phyloP scores from a whole-genome alignment of 2,329 filamentous ascomycete species.

The Aspergillus japonicus region DNA sequence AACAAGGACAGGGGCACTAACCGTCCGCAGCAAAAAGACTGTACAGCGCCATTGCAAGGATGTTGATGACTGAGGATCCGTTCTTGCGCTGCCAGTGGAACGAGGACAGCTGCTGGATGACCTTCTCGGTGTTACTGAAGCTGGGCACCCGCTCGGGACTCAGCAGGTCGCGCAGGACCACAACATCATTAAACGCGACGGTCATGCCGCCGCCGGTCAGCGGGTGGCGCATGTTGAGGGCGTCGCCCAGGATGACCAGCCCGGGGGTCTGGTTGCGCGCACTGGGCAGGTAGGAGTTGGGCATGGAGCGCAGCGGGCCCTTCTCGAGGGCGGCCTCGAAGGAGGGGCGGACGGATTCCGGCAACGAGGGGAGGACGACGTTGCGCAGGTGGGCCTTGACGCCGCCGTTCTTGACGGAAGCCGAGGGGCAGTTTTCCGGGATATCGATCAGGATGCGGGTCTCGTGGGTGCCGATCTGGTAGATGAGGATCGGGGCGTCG shows the following conservation, averaged over 20 bases:
- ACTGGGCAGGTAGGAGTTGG: constrained; percentile 89
- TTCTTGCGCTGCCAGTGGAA: constrained; percentile 89
- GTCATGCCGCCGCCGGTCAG: constrained; percentile 98
- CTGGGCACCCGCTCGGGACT: constrained; percentile 66
- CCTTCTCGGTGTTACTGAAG: constrained; percentile 64
- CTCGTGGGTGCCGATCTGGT: constrained; percentile 95
- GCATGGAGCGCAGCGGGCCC: constrained; percentile 84
- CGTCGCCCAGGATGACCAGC: constrained; percentile 82
- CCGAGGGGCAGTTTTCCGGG: constrained; percentile 71
- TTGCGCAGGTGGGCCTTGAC: constrained; percentile 81
- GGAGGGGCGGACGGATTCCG: constrained; percentile 66
- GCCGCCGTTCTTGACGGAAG: constrained; percentile 71
- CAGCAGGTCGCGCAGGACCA: constrained; percentile 73
- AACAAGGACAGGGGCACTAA: constrained; percentile 24
- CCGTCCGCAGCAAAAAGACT: constrained; percentile 81
- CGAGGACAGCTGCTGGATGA: constrained; percentile 65
- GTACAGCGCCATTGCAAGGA: constrained; percentile 94
- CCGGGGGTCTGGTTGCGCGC: constrained; percentile 69
- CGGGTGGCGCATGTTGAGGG: constrained; percentile 99
- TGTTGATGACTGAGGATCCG: constrained; percentile 87
- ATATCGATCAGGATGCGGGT: constrained; percentile 89
- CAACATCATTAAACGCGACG: constrained; percentile 89
- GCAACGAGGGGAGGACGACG: constrained; percentile 75
- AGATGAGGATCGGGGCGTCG: constrained; percentile 77
- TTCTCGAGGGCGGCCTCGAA: constrained; percentile 75